Percentiles rank a stretch among this genome's conserved stretches.
Evolutionary conservation across 768 basidiomycete genomes (phyloP).

Genomic region (Sarcomyxa edulis): DNA sequence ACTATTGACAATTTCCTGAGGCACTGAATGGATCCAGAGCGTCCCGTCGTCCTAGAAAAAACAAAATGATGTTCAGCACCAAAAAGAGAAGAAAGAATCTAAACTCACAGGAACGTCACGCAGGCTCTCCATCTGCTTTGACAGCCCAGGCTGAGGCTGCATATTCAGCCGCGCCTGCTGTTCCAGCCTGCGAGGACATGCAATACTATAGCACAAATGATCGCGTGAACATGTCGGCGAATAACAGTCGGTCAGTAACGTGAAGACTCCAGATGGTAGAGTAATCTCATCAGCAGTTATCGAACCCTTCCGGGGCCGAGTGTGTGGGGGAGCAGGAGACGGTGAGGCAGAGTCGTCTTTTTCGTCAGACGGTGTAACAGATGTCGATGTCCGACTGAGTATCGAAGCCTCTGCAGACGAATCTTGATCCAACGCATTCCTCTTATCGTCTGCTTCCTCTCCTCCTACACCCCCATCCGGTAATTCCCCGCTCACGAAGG

Average conservation of each 20-base stretch:
- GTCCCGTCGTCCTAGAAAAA: conserved; percentile 49
- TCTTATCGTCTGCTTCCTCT: conserved; percentile 11
- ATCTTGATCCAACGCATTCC: conserved; percentile 11
- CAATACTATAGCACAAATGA: conserved; percentile 94
- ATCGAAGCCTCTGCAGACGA: conserved; percentile 24
- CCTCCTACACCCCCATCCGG: conserved; percentile 26
- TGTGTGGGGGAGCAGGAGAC: conserved; percentile 13
- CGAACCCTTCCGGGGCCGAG: conserved; percentile 34
- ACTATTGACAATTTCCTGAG: conserved; percentile 88
- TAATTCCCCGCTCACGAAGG: conserved; percentile 78
- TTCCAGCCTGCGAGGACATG: conserved; percentile 89
- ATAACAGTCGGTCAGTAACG: conserved; percentile 94
- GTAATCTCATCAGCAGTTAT: conserved; percentile 55
- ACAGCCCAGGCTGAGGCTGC: conserved; percentile 87
- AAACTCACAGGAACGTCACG: conserved; percentile 71
- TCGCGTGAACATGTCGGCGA: conserved; percentile 95
- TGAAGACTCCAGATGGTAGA: conserved; percentile 92
- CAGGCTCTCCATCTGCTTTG: conserved; percentile 80
- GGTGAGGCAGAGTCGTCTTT: conserved; percentile 22
- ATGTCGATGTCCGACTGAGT: too few relatives aligned
- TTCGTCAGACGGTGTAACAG: conserved; percentile 20
- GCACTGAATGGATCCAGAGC: conserved; percentile 95
- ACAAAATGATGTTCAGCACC: conserved; percentile 5
- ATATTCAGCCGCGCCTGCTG: conserved; percentile 93
- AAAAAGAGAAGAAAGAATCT: conserved; percentile 15